Conservation (phyloP, 1,284 basidiomycete genomes). For the Blastosporella zonata region DNA sequence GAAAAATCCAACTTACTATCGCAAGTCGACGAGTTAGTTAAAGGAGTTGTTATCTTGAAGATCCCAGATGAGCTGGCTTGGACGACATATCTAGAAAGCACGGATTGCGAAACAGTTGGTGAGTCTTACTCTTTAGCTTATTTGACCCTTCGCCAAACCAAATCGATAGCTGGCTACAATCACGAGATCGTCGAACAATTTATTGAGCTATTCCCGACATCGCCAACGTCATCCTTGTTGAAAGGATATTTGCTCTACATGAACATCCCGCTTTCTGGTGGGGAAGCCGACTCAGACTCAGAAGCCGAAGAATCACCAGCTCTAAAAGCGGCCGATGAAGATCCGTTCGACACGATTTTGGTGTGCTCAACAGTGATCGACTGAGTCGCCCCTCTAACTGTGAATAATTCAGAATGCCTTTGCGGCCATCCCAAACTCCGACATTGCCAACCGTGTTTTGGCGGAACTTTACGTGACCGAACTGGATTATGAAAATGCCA, state of each 20-base stretch:
- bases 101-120: slow-evolving; percentile 71
- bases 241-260: slow-evolving; percentile 67
- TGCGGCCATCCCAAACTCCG: slow-evolving; percentile 51
- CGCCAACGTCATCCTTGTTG: slow-evolving; percentile 57
- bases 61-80: slow-evolving; percentile 81
- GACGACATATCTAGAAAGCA: slow-evolving; percentile 76
- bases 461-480: slow-evolving; percentile 74
- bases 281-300: slow-evolving; percentile 41
- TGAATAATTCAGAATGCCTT: slow-evolving; percentile 52
- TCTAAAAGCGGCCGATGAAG: slow-evolving; percentile 21
- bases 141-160: background rate
- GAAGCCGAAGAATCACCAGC: slow-evolving; percentile 35
- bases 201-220: slow-evolving; percentile 65
- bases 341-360: slow-evolving; percentile 49
- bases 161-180: slow-evolving; percentile 59
- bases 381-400: background rate
- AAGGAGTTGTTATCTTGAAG: slow-evolving; percentile 70
- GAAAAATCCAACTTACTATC: slow-evolving; percentile 49
- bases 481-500: slow-evolving; percentile 74
- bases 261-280: slow-evolving; percentile 44
- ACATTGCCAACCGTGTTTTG: slow-evolving; percentile 73
- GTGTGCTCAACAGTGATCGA: slow-evolving; percentile 31
- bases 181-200: slow-evolving; percentile 61
- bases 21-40: slow-evolving; percentile 69
- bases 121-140: slow-evolving; percentile 24